Conservation (phyloP, 1,284 basidiomycete genomes). For the Ganoderma lucidum region DNA sequence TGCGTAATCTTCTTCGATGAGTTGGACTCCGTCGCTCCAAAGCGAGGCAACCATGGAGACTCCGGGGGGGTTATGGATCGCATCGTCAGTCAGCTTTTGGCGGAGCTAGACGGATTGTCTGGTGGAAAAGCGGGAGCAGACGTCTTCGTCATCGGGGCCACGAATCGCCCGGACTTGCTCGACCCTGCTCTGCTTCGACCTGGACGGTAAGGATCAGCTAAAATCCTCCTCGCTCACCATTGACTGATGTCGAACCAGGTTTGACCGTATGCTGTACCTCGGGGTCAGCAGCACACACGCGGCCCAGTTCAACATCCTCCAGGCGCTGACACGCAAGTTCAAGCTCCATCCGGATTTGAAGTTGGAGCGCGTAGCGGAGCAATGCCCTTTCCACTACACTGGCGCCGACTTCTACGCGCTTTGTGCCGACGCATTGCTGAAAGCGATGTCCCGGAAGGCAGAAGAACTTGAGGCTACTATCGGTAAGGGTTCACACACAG, state of each 20-base stretch:
- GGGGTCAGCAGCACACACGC: slow-evolving; percentile 91
- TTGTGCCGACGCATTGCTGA: slow-evolving; percentile 95
- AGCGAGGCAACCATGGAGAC: slow-evolving; percentile 94
- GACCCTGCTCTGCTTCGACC: slow-evolving; percentile 95
- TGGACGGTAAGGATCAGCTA: slow-evolving; percentile 64
- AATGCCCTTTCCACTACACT: slow-evolving; percentile 93
- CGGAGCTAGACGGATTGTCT: slow-evolving; percentile 94
- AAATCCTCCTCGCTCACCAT: too few species aligned
- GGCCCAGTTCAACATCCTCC: slow-evolving; percentile 88
- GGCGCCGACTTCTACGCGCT: slow-evolving; percentile 99
- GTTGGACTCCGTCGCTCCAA: slow-evolving; percentile 95
- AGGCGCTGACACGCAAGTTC: slow-evolving; percentile 95
- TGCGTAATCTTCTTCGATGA: slow-evolving; percentile 99
- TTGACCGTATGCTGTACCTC: slow-evolving; percentile 97
- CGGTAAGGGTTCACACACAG: slow-evolving; percentile 49
- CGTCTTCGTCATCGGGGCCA: slow-evolving; percentile 98
- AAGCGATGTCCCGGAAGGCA: slow-evolving; percentile 93
- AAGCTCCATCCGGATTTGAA: slow-evolving; percentile 77
- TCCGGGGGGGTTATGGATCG: slow-evolving; percentile 98
- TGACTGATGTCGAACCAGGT: slow-evolving; percentile 57
- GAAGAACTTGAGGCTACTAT: slow-evolving; percentile 80
- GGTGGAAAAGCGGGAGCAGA: slow-evolving; percentile 65
- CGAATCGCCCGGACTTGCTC: slow-evolving; percentile 95
- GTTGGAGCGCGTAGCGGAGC: slow-evolving; percentile 72
- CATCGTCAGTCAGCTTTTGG: slow-evolving; percentile 95